phyloP scores from a whole-genome alignment of 164 flowering plant species.

The Chloranthus sessilifolius region DNA sequence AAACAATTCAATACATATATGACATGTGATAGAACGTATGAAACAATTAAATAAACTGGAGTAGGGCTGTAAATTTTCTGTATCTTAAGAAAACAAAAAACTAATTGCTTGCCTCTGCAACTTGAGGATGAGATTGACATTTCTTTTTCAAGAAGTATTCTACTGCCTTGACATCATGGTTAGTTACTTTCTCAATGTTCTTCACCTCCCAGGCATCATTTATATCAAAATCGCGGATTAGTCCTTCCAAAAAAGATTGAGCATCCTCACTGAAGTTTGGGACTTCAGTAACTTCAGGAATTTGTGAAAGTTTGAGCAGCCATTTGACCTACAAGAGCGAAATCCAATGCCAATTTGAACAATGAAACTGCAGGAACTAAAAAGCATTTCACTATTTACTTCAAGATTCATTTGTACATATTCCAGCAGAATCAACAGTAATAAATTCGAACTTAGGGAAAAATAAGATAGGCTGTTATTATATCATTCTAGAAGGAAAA shows the following conservation, averaged over 20 bases:
- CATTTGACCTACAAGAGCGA: slow-evolving; percentile 65
- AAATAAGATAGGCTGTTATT: too few relatives aligned
- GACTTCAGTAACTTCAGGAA: slow-evolving; percentile 76
- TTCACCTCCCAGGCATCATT: slow-evolving; percentile 80
- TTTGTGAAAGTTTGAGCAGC: slow-evolving; percentile 83
- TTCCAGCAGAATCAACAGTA: too few relatives aligned
- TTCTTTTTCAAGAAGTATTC: slow-evolving; percentile 84
- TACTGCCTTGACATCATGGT: slow-evolving; percentile 98
- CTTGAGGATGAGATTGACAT: slow-evolving; percentile 73
- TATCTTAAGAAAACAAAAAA: not conserved
- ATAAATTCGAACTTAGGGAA: too few relatives aligned
- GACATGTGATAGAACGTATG: too few relatives aligned
- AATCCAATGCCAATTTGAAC: not conserved
- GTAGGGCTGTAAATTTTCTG: too few relatives aligned
- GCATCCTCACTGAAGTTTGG: slow-evolving; percentile 76
- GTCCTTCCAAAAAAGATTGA: slow-evolving; percentile 38
- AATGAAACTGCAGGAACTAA: too few relatives aligned
- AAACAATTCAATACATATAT: too few relatives aligned
- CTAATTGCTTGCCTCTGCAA: slow-evolving; percentile 72
- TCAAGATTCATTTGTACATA: too few relatives aligned
- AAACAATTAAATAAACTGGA: not conserved
- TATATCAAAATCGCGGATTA: slow-evolving; percentile 52
- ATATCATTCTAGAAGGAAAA: too few relatives aligned
- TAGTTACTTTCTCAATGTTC: slow-evolving; percentile 79
- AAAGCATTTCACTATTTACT: too few relatives aligned